Conservation (phyloP, 2,329 filamentous ascomycete species). For the Sporothrix dimorphospora region DNA sequence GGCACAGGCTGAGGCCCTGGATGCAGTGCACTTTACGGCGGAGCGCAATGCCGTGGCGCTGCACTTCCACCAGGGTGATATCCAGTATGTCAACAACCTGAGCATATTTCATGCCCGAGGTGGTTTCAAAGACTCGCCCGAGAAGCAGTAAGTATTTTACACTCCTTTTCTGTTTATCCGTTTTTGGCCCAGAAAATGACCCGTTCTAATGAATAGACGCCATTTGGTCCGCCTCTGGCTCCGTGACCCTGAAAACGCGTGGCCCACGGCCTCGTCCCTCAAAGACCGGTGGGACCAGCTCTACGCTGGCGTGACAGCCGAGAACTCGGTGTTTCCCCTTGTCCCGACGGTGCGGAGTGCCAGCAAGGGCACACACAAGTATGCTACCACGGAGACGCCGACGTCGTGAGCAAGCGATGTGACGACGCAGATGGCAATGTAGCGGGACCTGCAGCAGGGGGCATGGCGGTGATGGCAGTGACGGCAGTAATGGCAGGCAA, state of each 20-base stretch:
- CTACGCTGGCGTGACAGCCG: constrained; percentile 51
- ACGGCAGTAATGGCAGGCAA: background rate
- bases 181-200: too few relatives aligned
- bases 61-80: constrained; percentile 54
- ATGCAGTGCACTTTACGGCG: constrained; percentile 54
- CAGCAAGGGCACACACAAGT: background rate
- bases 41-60: constrained; percentile 51
- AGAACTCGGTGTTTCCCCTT: constrained; percentile 9
- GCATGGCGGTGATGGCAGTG: background rate
- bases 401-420: background rate
- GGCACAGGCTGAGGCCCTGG: constrained; percentile 57
- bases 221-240: constrained; percentile 56
- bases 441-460: too few relatives aligned
- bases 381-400: background rate
- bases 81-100: constrained; percentile 60
- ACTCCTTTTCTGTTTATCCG: too few relatives aligned
- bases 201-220: constrained; percentile 40
- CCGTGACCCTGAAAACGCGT: constrained; percentile 53
- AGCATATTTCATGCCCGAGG: constrained; percentile 57
- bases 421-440: background rate
- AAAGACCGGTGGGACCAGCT: constrained; percentile 55
- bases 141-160: constrained; percentile 47
- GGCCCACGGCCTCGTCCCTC: constrained; percentile 51
- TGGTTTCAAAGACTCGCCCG: constrained; percentile 50
- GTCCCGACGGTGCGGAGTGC: constrained; percentile 6